These are phyloP conservation scores for Madurella mycetomatis DNA, from an alignment of 2,329 filamentous ascomycete species.

Conservation along the genomic window DNA sequence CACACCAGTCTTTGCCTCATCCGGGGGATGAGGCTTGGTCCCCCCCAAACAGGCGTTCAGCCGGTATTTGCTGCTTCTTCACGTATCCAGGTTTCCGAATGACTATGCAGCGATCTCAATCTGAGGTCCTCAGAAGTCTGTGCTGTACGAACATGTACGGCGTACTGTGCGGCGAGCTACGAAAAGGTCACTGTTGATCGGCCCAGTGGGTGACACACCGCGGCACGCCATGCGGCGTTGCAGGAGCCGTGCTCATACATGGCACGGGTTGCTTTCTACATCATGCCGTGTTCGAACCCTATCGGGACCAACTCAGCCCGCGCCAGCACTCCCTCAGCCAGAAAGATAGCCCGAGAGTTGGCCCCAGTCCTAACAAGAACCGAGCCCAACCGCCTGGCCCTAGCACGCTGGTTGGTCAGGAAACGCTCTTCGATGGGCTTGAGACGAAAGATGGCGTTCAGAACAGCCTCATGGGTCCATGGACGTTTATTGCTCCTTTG, in stretches of 20 bases:
- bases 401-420: neutral
- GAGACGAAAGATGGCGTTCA: conserved; percentile 8
- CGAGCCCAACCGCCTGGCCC: neutral
- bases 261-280: conserved; percentile 1
- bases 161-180: neutral
- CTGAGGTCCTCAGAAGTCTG: neutral
- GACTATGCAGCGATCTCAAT: conserved; percentile 14
- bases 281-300: conserved; percentile 9
- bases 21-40: too few relatives aligned
- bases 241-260: conserved; percentile 7
- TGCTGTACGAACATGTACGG: too few relatives aligned
- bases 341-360: neutral
- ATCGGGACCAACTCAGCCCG: conserved; percentile 9
- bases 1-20: too few relatives aligned
- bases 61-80: neutral
- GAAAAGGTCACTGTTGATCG: conserved; percentile 19
- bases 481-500: conserved; percentile 5
- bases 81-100: conserved; percentile 2
- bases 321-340: neutral
- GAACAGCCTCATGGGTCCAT: conserved; percentile 6
- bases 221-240: conserved; percentile 9
- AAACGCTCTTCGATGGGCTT: neutral
- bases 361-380: neutral
- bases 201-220: conserved; percentile 15
- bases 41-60: too few relatives aligned